A percentile compares a stretch with the other conserved stretches of the same genome.
Evolutionary conservation across 441 rosid genomes (phyloP).

Genomic region (Euphorbia corollata): DNA sequence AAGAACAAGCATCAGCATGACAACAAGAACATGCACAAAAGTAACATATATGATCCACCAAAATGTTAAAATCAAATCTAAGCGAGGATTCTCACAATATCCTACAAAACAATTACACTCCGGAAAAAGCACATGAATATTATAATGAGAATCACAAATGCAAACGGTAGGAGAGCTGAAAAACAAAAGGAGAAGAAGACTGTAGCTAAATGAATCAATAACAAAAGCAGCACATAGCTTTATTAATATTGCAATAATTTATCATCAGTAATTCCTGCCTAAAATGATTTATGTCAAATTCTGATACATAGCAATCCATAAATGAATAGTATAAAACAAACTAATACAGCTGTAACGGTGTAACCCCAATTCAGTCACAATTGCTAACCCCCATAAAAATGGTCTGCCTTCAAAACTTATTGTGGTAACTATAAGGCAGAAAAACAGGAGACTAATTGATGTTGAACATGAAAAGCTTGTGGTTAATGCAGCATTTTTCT

Average conservation of each 20-base stretch:
- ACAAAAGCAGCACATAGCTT: not conserved
- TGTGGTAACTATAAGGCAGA: not conserved
- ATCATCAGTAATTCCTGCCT: not conserved
- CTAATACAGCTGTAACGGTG: not conserved
- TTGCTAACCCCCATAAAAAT: not conserved
- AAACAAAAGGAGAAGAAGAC: not conserved
- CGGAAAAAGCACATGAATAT: not conserved
- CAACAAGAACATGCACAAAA: not conserved
- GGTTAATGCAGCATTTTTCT: not conserved
- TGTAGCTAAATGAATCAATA: not conserved
- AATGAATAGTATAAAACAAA: not conserved
- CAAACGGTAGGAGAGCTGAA: not conserved
- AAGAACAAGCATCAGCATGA: not conserved
- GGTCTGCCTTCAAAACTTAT: not conserved
- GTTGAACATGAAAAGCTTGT: not conserved
- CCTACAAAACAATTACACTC: not conserved
- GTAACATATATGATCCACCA: not conserved
- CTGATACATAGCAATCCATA: not conserved
- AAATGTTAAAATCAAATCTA: not conserved
- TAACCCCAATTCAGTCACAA: not conserved
- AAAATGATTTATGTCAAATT: not conserved
- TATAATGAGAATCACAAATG: not conserved
- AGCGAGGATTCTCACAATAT: not conserved
- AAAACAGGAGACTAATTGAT: not conserved
- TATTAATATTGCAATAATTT: not conserved